Base-by-base conservation (phyloP, 805 yeast species). In the Saccharomycopsis sp. region DNA sequence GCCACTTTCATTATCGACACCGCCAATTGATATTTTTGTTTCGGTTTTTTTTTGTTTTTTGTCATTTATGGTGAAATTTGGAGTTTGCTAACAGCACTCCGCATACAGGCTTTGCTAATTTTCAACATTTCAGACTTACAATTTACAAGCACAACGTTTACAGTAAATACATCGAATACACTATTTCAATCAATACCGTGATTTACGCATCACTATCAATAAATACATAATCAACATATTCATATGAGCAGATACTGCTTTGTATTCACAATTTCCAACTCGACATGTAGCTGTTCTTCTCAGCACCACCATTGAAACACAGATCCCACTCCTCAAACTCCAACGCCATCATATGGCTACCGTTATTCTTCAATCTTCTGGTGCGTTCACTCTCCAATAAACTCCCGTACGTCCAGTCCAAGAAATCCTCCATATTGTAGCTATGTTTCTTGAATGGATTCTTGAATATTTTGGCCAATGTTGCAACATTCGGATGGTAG, bases 401-500 rank as follows among this genome's bases (percentile, higher is more conserved):
- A 64, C 87, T 74, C 40, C 78, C 75, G 68, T 91, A 94, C 58
- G 85, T 83, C 89, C 97, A 92, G 70, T 91, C 97, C 65, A 94
- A 72, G 75, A 94, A 94, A 68, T 94, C 98, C 69, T 94, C 99
- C 77, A 94, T 76, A 69, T 88, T 88, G 70, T 94, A 94, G 64
- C 81, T 81, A 57, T 87, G 84, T 69, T 94, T 94, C 67, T 85
- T 81, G 74, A 91, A 92, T 2, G 97, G 97, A 71, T 94, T 97
- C 18, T 84, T 79, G 67, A 89, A 87, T 34, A 94, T 88, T 68
- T 83, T 85, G 16, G 97, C 97, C 64, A 94, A 75, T 0, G 97
- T 87, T 1, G 97, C 92, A 12, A 94, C 90, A 66, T 94, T 94
- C 15, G 98, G 97, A 72, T 94, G 98, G 68, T 91, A 92, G 69